Percentiles rank a stretch among this genome's conserved stretches.
phyloP scores from a whole-genome alignment of 2,329 filamentous ascomycete species.

The Grosmannia penicillata region DNA sequence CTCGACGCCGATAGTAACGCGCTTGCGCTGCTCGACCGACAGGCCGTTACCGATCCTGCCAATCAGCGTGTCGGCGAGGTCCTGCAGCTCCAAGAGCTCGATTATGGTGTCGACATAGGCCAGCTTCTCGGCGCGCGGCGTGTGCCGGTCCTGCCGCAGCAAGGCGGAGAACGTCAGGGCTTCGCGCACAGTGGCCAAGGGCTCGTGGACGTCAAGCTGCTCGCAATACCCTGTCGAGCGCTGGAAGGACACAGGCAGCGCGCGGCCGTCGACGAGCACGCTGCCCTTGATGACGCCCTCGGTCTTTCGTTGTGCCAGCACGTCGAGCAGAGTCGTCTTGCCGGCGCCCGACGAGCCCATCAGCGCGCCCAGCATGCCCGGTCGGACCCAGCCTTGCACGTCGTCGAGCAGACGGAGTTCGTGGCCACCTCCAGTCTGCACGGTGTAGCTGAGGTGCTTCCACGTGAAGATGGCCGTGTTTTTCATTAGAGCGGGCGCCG shows the following conservation, averaged over 20 bases:
- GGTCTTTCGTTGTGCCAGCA: constrained; percentile 64
- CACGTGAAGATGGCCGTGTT: constrained; percentile 61
- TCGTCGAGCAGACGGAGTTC: constrained; percentile 61
- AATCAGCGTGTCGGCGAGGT: constrained; percentile 31
- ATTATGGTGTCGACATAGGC: constrained; percentile 68
- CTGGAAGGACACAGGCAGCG: constrained; percentile 62
- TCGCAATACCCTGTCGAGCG: constrained; percentile 68
- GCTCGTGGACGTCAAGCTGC: constrained; percentile 65
- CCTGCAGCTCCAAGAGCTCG: constrained; percentile 38
- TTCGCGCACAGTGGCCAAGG: constrained; percentile 60
- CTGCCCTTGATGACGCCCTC: constrained; percentile 62
- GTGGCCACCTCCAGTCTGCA: constrained; percentile 42
- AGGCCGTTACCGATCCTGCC: constrained; percentile 34
- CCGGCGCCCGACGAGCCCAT: constrained; percentile 74
- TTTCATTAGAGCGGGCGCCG: constrained; percentile 32
- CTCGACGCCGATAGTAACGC: constrained; percentile 46
- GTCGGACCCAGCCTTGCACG: constrained; percentile 73
- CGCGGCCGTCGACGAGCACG: constrained; percentile 60
- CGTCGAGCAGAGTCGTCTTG: constrained; percentile 74
- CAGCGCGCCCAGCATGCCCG: constrained; percentile 63
- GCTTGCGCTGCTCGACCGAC: constrained; percentile 37
- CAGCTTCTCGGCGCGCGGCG: constrained; percentile 52
- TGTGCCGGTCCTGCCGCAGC: constrained; percentile 53
- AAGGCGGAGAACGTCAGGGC: constrained; percentile 61
- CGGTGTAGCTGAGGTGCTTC: constrained; percentile 57